Conservation (phyloP, 306 rosid species). For the Ormosia emarginata region DNA sequence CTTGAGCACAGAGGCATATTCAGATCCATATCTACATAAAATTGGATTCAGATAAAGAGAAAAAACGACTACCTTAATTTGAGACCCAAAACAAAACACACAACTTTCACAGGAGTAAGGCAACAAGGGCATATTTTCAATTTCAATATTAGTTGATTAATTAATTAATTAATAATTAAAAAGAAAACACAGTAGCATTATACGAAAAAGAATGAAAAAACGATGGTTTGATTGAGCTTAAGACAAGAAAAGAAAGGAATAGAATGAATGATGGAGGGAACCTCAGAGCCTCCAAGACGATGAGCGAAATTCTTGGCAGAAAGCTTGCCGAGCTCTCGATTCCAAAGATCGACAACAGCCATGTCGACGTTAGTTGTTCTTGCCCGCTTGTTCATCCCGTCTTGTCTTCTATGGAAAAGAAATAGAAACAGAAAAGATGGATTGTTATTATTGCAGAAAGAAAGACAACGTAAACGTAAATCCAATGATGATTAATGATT, state of each 20-base stretch:
- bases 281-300: constrained; percentile 78
- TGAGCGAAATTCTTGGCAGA: constrained; percentile 59
- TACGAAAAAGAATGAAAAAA: neutral
- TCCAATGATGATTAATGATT: no score
- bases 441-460: no score
- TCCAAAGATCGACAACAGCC: constrained; percentile 61
- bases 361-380: constrained; percentile 31
- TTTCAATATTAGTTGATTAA: neutral
- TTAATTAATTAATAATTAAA: neutral
- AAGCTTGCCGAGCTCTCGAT: constrained; percentile 72
- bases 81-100: neutral
- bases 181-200: neutral
- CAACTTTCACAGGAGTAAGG: neutral
- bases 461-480: no score
- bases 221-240: neutral
- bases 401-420: no score
- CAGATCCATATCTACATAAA: neutral
- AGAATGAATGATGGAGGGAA: neutral
- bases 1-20: neutral
- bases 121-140: neutral
- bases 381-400: constrained; percentile 54
- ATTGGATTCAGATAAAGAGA: neutral
- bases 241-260: neutral
- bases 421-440: no score
- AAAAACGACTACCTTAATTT: neutral